Evolutionary conservation across 495 filamentous ascomycete species (phyloP).

Genomic region (Talaromyces adpressus): DNA sequence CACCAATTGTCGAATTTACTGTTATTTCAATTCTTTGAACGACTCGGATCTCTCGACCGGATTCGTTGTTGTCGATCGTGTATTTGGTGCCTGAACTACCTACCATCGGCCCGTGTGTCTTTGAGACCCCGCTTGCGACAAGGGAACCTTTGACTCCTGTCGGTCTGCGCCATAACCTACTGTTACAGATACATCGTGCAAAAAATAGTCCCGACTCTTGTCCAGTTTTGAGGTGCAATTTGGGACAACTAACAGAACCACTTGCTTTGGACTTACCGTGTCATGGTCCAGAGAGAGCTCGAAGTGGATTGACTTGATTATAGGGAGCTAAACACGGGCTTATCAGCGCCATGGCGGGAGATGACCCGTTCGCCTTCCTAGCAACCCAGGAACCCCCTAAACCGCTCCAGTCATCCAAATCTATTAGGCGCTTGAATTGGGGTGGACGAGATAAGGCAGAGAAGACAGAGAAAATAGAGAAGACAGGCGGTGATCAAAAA

Average conservation of each 20-base stretch:
- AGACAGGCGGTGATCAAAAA: constrained; percentile 16
- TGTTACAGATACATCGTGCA: not conserved
- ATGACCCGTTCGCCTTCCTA: constrained; percentile 34
- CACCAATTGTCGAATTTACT: not conserved
- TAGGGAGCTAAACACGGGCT: constrained; percentile 5
- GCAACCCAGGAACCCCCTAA: constrained; percentile 13
- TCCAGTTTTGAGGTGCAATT: not conserved
- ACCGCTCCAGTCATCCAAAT: constrained; percentile 7
- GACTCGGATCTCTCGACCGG: not conserved
- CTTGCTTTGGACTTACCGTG: not conserved
- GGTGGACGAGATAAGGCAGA: not conserved
- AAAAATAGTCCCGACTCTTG: not conserved
- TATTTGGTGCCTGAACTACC: not conserved
- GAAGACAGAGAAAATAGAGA: not conserved
- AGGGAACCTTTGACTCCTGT: not conserved
- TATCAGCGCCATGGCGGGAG: constrained; percentile 27
- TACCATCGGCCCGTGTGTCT: not conserved
- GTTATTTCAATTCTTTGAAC: not conserved
- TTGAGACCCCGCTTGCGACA: not conserved
- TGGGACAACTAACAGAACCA: not conserved
- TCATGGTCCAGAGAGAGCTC: constrained; percentile 1
- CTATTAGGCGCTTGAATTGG: constrained; percentile 5
- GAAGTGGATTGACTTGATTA: not conserved
- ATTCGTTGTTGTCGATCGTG: not conserved
- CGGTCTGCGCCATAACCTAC: not conserved